Evolutionary conservation across 495 filamentous ascomycete genomes (phyloP).

Genomic region (Tuber melanosporum): DNA sequence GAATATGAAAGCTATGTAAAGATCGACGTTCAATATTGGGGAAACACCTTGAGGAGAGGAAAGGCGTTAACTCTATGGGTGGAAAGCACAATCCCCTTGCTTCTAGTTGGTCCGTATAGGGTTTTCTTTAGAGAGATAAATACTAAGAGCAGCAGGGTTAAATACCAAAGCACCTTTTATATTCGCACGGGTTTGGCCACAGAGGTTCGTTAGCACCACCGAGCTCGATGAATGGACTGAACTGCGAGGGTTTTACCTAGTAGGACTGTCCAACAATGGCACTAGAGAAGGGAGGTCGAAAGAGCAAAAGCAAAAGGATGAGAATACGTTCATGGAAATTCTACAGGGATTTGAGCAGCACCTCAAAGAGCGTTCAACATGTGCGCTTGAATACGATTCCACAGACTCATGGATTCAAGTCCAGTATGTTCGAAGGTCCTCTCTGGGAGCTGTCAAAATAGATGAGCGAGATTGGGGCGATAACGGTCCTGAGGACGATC

Average conservation of each 20-base stretch:
- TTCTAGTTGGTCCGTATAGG: constrained; percentile 47
- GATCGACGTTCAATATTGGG: constrained; percentile 55
- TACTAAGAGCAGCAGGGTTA: constrained; percentile 45
- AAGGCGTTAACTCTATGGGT: constrained; percentile 51
- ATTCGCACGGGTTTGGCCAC: constrained; percentile 54
- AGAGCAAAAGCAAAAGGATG: constrained; percentile 42
- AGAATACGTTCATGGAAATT: constrained; percentile 43
- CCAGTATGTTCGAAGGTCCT: constrained; percentile 42
- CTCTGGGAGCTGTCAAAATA: constrained; percentile 44
- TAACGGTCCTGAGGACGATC: constrained; percentile 44
- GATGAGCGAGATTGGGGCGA: constrained; percentile 51
- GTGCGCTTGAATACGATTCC: constrained; percentile 45
- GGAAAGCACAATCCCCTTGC: constrained; percentile 48
- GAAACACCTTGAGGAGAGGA: constrained; percentile 46
- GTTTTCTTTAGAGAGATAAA: constrained; percentile 7
- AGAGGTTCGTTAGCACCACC: constrained; percentile 45
- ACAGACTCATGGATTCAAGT: constrained; percentile 49
- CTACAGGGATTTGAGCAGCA: constrained; percentile 49
- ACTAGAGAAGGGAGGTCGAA: constrained; percentile 19
- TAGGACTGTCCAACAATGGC: constrained; percentile 48
- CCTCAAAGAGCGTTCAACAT: constrained; percentile 46
- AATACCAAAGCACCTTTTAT: constrained; percentile 46
- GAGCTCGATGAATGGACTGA: constrained; percentile 20
- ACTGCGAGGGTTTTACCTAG: constrained; percentile 50
- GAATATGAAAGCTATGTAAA: constrained; percentile 49